Conservation (phyloP, 2,329 filamentous ascomycete genomes). For the Penicillium sp. region DNA sequence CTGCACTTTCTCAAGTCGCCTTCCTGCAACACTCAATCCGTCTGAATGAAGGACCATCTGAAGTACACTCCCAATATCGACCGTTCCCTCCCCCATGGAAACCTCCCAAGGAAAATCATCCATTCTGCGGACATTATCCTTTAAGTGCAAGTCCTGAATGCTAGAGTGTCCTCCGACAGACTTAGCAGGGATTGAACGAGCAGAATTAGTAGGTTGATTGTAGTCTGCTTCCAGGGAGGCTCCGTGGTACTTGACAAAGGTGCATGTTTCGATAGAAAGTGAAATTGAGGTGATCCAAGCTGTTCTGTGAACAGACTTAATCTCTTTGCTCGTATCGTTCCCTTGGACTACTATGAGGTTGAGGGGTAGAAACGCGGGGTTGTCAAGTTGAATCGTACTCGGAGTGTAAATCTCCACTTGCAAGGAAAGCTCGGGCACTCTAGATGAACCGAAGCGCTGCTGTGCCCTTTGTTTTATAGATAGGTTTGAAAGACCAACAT, state of each 20-base stretch:
- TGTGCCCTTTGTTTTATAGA: slow-evolving; percentile 2
- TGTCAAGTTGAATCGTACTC: slow-evolving; percentile 2
- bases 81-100: background rate
- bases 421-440: background rate
- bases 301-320: background rate
- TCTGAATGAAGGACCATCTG: background rate
- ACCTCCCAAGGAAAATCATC: background rate
- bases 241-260: background rate
- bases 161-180: background rate
- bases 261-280: background rate
- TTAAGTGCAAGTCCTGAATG: background rate
- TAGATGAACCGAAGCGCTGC: background rate
- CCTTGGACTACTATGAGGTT: background rate
- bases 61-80: slow-evolving; percentile 1
- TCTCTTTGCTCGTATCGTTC: background rate
- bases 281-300: background rate
- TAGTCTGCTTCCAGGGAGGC: background rate
- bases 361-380: slow-evolving; percentile 1
- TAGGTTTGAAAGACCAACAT: background rate
- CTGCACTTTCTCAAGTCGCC: background rate
- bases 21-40: background rate
- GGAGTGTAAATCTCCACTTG: background rate
- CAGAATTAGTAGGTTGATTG: background rate
- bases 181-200: background rate
- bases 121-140: background rate